A percentile compares a stretch with the other conserved stretches of the same genome.
Conservation (phyloP, 129 eudicot species). For the Lactuca sativa region DNA sequence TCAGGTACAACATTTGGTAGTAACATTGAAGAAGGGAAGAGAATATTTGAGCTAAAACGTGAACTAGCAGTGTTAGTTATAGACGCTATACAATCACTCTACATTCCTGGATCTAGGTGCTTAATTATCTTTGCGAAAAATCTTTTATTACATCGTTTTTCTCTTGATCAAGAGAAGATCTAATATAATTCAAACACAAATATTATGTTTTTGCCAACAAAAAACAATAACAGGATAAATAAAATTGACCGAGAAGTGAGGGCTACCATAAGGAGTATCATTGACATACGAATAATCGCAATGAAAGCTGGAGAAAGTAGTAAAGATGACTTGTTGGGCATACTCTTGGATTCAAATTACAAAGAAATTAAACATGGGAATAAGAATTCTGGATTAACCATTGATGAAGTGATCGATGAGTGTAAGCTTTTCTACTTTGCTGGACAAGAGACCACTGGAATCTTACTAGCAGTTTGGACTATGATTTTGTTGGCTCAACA, state of each 20-base stretch:
- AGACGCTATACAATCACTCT: background rate
- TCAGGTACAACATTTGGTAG: background rate
- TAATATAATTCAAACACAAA: no score
- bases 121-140: background rate
- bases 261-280: background rate
- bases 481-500: background rate
- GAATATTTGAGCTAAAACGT: background rate
- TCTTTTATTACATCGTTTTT: background rate
- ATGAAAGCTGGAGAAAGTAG: background rate
- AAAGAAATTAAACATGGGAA: background rate
- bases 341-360: background rate
- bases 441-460: background rate
- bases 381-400: background rate
- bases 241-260: background rate
- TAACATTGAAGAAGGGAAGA: background rate
- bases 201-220: background rate
- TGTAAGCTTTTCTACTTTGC: background rate
- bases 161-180: background rate
- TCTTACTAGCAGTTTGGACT: background rate
- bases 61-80: background rate
- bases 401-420: background rate
- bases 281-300: background rate
- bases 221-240: background rate
- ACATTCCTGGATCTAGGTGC: background rate
- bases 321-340: background rate